A percentile compares a stretch with the other conserved stretches of the same genome.
These are phyloP conservation scores for Colletotrichum falcatum DNA, from an alignment of 2,329 filamentous ascomycete species.

Conservation along the genomic window DNA sequence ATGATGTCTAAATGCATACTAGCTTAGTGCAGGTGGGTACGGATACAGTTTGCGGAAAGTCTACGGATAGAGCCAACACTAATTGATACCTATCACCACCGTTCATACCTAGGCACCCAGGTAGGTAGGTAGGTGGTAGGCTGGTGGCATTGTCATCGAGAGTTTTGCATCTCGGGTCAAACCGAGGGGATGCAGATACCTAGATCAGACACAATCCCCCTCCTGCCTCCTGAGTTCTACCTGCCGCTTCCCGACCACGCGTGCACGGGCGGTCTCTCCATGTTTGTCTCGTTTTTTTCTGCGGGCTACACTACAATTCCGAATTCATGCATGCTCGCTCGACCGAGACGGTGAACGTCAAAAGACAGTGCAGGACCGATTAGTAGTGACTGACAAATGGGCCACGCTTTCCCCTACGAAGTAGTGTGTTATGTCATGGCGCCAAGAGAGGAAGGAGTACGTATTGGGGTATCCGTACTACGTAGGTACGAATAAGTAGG, in stretches of 20 bases:
- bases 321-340: too few species aligned
- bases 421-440: constrained; percentile 7
- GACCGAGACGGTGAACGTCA: background rate
- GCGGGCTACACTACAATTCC: background rate
- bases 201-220: background rate
- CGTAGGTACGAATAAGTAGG: too few species aligned
- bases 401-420: constrained; percentile 1
- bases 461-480: too few species aligned
- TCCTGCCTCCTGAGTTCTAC: background rate
- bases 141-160: too few species aligned
- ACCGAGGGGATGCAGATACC: background rate
- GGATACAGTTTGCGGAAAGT: too few species aligned
- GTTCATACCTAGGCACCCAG: too few species aligned
- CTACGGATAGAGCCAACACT: too few species aligned
- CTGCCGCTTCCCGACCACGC: background rate
- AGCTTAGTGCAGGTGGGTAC: too few species aligned
- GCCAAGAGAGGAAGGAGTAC: background rate
- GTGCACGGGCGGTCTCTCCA: background rate
- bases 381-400: constrained; percentile 22
- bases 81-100: too few species aligned
- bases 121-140: too few species aligned
- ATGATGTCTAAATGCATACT: too few species aligned
- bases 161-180: background rate
- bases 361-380: background rate
- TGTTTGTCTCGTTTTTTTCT: background rate